Evolutionary conservation across 2,329 filamentous ascomycete genomes (phyloP).

Genomic region (Knufia petricola): DNA sequence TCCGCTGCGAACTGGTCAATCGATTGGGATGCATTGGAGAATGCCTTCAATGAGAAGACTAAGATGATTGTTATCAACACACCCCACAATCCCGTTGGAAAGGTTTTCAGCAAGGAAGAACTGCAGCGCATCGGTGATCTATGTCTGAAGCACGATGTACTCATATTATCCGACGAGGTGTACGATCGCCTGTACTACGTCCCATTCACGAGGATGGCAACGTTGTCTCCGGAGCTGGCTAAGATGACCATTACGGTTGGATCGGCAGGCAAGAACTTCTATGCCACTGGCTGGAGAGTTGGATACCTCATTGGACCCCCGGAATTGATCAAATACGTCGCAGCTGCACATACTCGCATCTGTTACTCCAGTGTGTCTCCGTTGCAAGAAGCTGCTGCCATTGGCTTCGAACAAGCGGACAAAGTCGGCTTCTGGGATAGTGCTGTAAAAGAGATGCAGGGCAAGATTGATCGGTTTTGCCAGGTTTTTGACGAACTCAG

Average conservation of each 20-base stretch:
- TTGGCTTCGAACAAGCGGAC: conserved; percentile 88
- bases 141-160: conserved; percentile 84
- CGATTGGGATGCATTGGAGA: conserved; percentile 72
- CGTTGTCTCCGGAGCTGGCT: conserved; percentile 80
- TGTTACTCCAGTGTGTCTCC: conserved; percentile 92
- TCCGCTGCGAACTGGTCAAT: conserved; percentile 83
- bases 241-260: conserved; percentile 85
- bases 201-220: conserved; percentile 86
- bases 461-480: conserved; percentile 80
- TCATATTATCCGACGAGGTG: conserved; percentile 86
- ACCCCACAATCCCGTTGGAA: conserved; percentile 87
- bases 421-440: conserved; percentile 77
- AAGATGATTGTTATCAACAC: conserved; percentile 80
- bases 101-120: conserved; percentile 80
- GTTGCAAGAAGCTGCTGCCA: conserved; percentile 84
- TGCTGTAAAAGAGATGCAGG: conserved; percentile 77
- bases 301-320: conserved; percentile 88
- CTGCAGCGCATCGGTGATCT: conserved; percentile 76
- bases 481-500: conserved; percentile 65
- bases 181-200: conserved; percentile 94
- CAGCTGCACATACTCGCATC: conserved; percentile 87
- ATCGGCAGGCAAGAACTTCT: conserved; percentile 96
- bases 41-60: conserved; percentile 71
- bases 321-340: conserved; percentile 81
- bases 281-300: conserved; percentile 93